Conservation (phyloP, 148 eudicot species). For the Rhododendron mucronatum region DNA sequence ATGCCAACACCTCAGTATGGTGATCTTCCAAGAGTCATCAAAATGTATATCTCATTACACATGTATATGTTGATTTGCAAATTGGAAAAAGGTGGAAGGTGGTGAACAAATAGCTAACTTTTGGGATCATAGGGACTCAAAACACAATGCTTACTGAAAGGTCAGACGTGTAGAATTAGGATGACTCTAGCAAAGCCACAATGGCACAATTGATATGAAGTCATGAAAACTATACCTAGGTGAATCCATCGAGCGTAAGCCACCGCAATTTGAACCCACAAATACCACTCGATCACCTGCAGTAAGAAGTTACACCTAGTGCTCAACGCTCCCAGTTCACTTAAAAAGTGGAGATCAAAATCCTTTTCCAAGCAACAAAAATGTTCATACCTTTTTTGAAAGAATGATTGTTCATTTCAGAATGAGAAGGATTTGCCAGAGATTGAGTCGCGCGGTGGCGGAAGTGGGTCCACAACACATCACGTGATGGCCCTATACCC, state of each 20-base stretch:
- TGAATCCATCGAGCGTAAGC: conserved; percentile 30
- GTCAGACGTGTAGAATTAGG: background rate
- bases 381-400: conserved; percentile 44
- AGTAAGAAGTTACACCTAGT: background rate
- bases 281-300: conserved; percentile 72
- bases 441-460: background rate
- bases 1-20: background rate
- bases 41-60: background rate
- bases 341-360: background rate
- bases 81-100: background rate
- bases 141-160: background rate
- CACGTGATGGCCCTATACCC: background rate
- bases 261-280: conserved; percentile 39
- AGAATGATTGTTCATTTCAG: conserved; percentile 34
- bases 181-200: background rate
- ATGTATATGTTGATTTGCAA: background rate
- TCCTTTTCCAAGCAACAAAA: background rate
- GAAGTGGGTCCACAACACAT: background rate
- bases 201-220: background rate
- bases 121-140: background rate
- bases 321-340: background rate
- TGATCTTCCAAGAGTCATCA: background rate
- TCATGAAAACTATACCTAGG: conserved; percentile 36
- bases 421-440: conserved; percentile 14
- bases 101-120: background rate